Evolutionary conservation across 352 stramenopile genomes (phyloP).

Genomic region (Plasmopara viticola): DNA sequence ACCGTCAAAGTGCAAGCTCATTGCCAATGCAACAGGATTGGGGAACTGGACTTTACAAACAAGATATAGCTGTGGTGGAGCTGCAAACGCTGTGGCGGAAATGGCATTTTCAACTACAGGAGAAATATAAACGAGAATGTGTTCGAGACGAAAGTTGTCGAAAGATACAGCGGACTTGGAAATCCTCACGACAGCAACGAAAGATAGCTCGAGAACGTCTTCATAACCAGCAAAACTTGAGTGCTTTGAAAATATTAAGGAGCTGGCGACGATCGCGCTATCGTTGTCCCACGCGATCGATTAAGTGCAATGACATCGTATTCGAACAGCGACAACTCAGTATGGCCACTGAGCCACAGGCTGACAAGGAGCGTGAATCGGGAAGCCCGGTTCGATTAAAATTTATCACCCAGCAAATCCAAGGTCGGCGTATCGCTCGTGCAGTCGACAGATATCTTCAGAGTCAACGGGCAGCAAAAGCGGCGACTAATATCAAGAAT

Average conservation of each 20-base stretch:
- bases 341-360: neutral
- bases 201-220: slow-evolving; percentile 14
- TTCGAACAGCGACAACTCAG: neutral
- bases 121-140: slow-evolving; percentile 19
- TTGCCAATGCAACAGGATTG: slow-evolving; percentile 21
- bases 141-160: slow-evolving; percentile 21
- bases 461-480: slow-evolving; percentile 5
- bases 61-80: slow-evolving; percentile 21
- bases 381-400: slow-evolving; percentile 8
- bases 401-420: slow-evolving; percentile 9
- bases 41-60: slow-evolving; percentile 11
- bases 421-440: slow-evolving; percentile 11
- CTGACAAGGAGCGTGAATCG: slow-evolving; percentile 4
- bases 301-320: neutral
- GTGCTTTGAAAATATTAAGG: slow-evolving; percentile 25
- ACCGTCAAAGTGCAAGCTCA: slow-evolving; percentile 13
- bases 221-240: slow-evolving; percentile 20
- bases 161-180: slow-evolving; percentile 21
- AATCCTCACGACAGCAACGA: slow-evolving; percentile 15
- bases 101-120: slow-evolving; percentile 17
- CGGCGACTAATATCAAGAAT: slow-evolving; percentile 22
- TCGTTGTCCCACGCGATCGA: slow-evolving; percentile 5
- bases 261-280: slow-evolving; percentile 18
- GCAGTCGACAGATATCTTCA: slow-evolving; percentile 13
- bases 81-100: slow-evolving; percentile 23